Evolutionary conservation across 257 asterid species (phyloP).

Genomic region (Salvia splendens): DNA sequence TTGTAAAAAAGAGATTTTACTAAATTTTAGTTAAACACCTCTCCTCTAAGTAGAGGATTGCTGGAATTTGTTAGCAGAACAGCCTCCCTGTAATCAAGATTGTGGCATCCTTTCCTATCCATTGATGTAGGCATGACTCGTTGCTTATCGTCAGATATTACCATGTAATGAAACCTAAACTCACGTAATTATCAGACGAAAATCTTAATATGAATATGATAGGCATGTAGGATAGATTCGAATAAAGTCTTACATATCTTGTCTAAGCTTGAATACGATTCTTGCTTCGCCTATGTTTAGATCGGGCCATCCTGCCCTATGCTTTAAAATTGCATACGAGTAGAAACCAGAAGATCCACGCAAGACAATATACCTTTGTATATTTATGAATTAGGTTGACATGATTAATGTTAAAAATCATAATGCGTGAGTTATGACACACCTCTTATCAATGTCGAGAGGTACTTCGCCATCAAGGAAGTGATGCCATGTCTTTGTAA

Average conservation of each 20-base stretch:
- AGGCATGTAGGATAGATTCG: not conserved
- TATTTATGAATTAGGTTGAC: not conserved
- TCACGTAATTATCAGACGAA: not conserved
- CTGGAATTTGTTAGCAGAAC: conserved; percentile 46
- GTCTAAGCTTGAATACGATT: conserved; percentile 72
- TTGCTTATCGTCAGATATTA: too few species aligned
- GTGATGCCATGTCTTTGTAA: conserved; percentile 50
- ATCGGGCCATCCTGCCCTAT: conserved; percentile 78
- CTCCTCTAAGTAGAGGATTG: conserved; percentile 41
- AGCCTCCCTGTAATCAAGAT: conserved; percentile 68
- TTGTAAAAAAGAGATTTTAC: too few species aligned
- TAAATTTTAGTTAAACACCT: conserved; percentile 18
- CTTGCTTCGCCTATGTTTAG: conserved; percentile 61
- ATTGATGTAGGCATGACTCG: conserved; percentile 56
- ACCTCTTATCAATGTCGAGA: conserved; percentile 52
- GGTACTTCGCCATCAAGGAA: conserved; percentile 33
- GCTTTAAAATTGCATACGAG: conserved; percentile 66
- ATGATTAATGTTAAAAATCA: too few species aligned
- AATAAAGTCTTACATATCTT: conserved; percentile 31
- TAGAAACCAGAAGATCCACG: conserved; percentile 80
- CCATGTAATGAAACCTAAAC: conserved; percentile 71
- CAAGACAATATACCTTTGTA: conserved; percentile 46
- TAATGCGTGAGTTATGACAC: too few species aligned
- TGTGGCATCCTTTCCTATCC: conserved; percentile 45
- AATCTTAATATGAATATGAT: not conserved